phyloP scores from a whole-genome alignment of 2,329 filamentous ascomycete genomes.

The Pseudogymnoascus sp. region DNA sequence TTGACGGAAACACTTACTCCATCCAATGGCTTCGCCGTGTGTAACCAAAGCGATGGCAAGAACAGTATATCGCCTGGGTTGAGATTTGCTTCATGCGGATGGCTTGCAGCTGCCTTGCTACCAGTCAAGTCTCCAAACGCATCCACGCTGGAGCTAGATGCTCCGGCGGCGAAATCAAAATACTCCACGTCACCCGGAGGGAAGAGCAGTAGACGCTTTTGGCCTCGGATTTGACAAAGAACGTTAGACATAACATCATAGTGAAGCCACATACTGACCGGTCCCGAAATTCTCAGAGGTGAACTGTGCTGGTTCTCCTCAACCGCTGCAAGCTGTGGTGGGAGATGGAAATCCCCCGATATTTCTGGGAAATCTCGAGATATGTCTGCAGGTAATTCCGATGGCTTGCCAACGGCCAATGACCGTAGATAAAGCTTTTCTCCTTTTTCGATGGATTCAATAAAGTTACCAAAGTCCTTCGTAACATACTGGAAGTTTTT shows the following conservation, averaged over 20 bases:
- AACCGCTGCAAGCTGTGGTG: conserved; percentile 50
- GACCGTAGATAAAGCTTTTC: conserved; percentile 68
- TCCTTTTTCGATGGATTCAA: conserved; percentile 50
- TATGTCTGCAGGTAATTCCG: conserved; percentile 61
- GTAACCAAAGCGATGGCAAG: conserved; percentile 76
- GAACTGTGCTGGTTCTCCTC: conserved; percentile 63
- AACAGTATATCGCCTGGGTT: conserved; percentile 68
- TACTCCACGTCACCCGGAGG: conserved; percentile 65
- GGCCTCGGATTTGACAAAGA: conserved; percentile 67
- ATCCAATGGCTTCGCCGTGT: conserved; percentile 56
- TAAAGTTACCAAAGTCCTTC: conserved; percentile 57
- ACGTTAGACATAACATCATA: conserved; percentile 89
- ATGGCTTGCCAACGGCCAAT: conserved; percentile 59
- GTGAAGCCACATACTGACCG: conserved; percentile 81
- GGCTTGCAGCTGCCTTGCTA: conserved; percentile 38
- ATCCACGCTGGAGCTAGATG: conserved; percentile 70
- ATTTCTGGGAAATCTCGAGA: conserved; percentile 62
- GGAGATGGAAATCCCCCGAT: conserved; percentile 60
- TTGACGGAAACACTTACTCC: conserved; percentile 71
- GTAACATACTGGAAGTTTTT: conserved; percentile 78
- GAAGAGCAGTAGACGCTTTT: conserved; percentile 67
- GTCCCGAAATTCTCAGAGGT: conserved; percentile 68
- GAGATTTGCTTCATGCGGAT: conserved; percentile 58
- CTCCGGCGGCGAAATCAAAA: conserved; percentile 63
- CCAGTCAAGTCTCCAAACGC: conserved; percentile 48